A percentile compares a stretch with the other conserved stretches of the same genome.
These are phyloP conservation scores for Rhodosporidiobolus odoratus DNA, from an alignment of 768 basidiomycete species.

Conservation along the genomic window DNA sequence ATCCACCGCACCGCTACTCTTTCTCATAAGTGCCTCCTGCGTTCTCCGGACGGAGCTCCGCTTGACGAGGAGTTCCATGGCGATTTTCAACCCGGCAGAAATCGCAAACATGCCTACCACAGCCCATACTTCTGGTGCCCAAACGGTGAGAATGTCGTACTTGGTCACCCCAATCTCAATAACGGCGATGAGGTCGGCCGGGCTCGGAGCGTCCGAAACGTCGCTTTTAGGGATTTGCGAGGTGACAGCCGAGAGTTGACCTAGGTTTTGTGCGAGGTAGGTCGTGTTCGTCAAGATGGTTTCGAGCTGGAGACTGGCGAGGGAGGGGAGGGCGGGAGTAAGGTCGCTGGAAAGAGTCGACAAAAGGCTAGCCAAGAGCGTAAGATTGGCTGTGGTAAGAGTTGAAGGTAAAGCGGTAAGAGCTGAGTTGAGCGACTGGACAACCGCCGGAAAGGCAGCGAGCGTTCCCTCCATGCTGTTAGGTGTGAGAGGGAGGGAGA, in stretches of 20 bases:
- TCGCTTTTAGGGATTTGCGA: background rate
- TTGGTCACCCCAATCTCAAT: background rate
- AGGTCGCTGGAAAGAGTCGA: background rate
- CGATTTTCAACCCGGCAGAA: background rate
- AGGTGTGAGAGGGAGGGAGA: too few relatives aligned
- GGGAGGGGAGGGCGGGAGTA: background rate
- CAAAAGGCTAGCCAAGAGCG: background rate
- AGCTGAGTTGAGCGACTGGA: background rate
- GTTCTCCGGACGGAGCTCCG: background rate
- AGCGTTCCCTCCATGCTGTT: background rate
- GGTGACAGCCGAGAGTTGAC: background rate
- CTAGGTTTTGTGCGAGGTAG: background rate
- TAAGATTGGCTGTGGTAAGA: background rate
- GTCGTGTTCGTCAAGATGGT: constrained; percentile 4
- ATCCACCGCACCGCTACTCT: background rate
- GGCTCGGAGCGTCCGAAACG: background rate
- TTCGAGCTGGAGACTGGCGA: background rate
- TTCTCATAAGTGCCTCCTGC: too few relatives aligned
- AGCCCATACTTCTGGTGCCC: constrained; percentile 4
- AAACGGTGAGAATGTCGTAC: background rate
- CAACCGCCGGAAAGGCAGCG: background rate
- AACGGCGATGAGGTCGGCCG: background rate
- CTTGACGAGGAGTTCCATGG: background rate
- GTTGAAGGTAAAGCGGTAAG: background rate
- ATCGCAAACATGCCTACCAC: background rate